Conservation (phyloP, 2,329 filamentous ascomycete genomes). For the Fusarium cyanostomum region DNA sequence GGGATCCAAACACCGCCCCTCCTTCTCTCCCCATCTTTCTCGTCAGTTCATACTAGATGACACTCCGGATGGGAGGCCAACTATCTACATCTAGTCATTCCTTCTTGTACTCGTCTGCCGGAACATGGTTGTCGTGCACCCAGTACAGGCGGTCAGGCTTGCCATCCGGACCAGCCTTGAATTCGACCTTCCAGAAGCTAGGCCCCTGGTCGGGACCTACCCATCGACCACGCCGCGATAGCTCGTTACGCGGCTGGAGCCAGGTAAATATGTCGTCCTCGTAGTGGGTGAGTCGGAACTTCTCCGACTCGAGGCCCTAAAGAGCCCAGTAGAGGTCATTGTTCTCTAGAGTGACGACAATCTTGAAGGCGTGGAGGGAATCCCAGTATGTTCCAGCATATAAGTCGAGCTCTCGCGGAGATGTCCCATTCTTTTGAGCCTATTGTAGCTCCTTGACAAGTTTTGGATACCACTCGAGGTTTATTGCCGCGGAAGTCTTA, state of each 20-base stretch:
- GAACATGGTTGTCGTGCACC: not conserved
- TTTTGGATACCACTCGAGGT: too few species aligned
- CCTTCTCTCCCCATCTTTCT: too few species aligned
- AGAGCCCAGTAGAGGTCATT: not conserved
- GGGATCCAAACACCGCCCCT: too few species aligned
- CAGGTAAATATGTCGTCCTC: constrained; percentile 7
- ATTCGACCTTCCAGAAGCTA: not conserved
- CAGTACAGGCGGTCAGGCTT: not conserved
- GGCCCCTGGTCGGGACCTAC: not conserved
- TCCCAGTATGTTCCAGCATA: not conserved
- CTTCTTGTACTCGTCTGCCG: not conserved
- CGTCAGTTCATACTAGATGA: too few species aligned
- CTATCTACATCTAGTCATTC: too few species aligned
- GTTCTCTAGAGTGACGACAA: not conserved
- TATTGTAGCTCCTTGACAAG: too few species aligned
- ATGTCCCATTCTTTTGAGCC: too few species aligned
- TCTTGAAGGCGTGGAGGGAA: not conserved
- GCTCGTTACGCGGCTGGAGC: not conserved
- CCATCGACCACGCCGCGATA: not conserved
- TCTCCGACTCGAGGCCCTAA: constrained; percentile 3
- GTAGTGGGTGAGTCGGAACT: constrained; percentile 2
- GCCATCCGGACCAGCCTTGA: not conserved
- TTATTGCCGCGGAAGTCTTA: too few species aligned
- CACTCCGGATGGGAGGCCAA: too few species aligned
- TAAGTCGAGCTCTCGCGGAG: not conserved